Evolutionary conservation across 306 rosid genomes (phyloP).

Genomic region (Prunus salicina): DNA sequence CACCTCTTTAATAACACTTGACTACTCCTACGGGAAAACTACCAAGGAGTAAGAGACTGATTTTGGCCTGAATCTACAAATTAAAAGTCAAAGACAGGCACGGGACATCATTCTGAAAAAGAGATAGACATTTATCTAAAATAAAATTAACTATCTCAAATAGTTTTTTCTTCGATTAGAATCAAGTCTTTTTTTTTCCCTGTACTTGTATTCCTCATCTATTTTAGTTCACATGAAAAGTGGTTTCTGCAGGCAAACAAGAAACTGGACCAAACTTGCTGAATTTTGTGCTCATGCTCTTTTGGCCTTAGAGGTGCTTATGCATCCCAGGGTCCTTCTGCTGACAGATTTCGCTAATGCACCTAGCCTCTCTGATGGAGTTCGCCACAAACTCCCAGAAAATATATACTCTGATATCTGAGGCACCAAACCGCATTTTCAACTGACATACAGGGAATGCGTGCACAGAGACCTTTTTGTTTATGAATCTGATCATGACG

Average conservation of each 20-base stretch:
- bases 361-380: conserved; percentile 25
- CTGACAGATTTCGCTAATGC: conserved; percentile 36
- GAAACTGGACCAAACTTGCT: conserved; percentile 65
- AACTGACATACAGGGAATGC: conserved; percentile 28
- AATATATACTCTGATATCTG: conserved; percentile 19
- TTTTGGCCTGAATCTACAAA: background rate
- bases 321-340: conserved; percentile 83
- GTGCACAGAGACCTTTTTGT: conserved; percentile 10
- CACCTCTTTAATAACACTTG: background rate
- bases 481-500: conserved; percentile 39
- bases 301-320: conserved; percentile 76
- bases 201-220: conserved; percentile 8
- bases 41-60: background rate
- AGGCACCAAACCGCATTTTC: conserved; percentile 24
- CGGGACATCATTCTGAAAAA: background rate
- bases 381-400: conserved; percentile 27
- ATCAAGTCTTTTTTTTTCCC: background rate
- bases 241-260: conserved; percentile 59
- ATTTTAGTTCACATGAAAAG: conserved; percentile 13
- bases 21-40: background rate
- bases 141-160: background rate
- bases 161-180: background rate
- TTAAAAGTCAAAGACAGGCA: background rate
- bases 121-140: background rate
- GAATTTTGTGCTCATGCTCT: conserved; percentile 81